phyloP scores from a whole-genome alignment of 1,139 yeast species.

The Hyphopichia khmerensis region DNA sequence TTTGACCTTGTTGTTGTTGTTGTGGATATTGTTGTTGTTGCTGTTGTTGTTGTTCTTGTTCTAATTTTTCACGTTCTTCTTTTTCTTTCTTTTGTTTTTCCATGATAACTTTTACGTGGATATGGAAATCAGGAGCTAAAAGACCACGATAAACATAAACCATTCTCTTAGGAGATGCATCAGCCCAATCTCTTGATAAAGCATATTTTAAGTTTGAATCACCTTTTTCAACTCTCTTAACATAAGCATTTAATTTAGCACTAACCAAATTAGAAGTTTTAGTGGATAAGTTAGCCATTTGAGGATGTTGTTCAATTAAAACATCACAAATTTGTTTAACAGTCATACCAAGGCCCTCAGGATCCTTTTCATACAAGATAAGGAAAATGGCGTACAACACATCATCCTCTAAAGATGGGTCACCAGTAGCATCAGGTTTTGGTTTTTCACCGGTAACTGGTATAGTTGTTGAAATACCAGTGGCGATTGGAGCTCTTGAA shows the following conservation, averaged over 20 bases:
- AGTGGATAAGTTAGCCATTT: conserved; percentile 74
- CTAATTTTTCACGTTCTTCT: conserved; percentile 4
- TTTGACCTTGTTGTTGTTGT: background rate
- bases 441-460: conserved; percentile 84
- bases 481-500: conserved; percentile 53
- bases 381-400: conserved; percentile 72
- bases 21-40: background rate
- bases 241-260: conserved; percentile 81
- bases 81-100: conserved; percentile 24
- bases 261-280: conserved; percentile 80
- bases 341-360: conserved; percentile 74
- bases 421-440: conserved; percentile 59
- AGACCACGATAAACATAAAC: conserved; percentile 81
- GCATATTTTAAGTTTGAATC: conserved; percentile 71
- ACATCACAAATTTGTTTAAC: conserved; percentile 82
- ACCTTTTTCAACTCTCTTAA: conserved; percentile 79
- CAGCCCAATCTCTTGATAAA: conserved; percentile 84
- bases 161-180: conserved; percentile 84
- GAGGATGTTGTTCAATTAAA: conserved; percentile 70
- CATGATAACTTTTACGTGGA: conserved; percentile 62
- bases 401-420: conserved; percentile 68
- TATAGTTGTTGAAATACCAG: conserved; percentile 74
- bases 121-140: conserved; percentile 66
- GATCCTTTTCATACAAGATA: conserved; percentile 65
- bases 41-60: background rate